These are phyloP conservation scores for Nitzschia putrida DNA, from an alignment of 108 stramenopile species.

Conservation along the genomic window DNA sequence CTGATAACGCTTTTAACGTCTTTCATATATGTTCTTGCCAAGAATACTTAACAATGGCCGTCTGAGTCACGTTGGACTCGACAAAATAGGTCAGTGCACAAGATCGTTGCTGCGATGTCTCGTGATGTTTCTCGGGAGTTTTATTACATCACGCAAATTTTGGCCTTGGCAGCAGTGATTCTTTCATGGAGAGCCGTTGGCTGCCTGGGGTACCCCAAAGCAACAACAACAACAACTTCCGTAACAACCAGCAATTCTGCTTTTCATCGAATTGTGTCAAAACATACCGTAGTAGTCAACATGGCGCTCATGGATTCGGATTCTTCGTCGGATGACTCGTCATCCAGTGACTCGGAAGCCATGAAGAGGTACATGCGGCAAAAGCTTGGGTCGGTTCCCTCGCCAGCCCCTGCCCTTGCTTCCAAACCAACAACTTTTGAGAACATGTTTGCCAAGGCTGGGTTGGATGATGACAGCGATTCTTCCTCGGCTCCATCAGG, in stretches of 20 bases:
- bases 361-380: slow-evolving; percentile 5
- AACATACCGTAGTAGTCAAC: neutral
- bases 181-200: no score
- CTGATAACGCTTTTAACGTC: no score
- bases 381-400: neutral
- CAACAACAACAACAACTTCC: slow-evolving; percentile 2
- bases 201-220: neutral
- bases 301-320: slow-evolving; percentile 11
- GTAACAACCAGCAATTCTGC: no score
- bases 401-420: neutral
- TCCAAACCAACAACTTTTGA: slow-evolving; percentile 5
- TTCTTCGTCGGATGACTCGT: slow-evolving; percentile 1
- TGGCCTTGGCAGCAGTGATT: no score
- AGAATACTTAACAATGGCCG: no score
- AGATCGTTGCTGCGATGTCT: no score
- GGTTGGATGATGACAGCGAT: slow-evolving; percentile 9
- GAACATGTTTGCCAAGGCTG: slow-evolving; percentile 13
- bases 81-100: no score
- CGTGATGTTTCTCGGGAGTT: no score
- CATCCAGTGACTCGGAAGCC: slow-evolving; percentile 1
- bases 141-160: no score
- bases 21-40: no score
- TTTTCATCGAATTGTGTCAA: no score
- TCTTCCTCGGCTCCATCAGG: slow-evolving; percentile 10
- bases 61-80: no score